These are phyloP conservation scores for Pleurotus cornucopiae DNA, from an alignment of 768 basidiomycete genomes.

Conservation along the genomic window DNA sequence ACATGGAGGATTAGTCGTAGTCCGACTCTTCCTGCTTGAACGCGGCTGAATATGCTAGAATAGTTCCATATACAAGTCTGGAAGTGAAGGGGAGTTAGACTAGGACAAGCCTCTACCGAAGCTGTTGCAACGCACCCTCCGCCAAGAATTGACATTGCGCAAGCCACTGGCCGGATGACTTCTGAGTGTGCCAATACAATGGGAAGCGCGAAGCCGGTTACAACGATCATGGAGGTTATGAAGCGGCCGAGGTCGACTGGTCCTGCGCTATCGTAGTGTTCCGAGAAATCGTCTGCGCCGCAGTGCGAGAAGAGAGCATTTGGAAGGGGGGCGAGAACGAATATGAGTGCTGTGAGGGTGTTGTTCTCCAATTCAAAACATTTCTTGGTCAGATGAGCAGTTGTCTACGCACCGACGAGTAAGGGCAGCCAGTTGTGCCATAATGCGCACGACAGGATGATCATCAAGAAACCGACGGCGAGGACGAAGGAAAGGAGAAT, in stretches of 20 bases:
- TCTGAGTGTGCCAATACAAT: constrained; percentile 89
- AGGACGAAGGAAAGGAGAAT: constrained; percentile 96
- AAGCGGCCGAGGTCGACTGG: constrained; percentile 92
- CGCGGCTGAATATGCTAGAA: constrained; percentile 80
- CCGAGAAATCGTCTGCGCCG: constrained; percentile 82
- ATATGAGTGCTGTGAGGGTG: constrained; percentile 71
- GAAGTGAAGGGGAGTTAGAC: constrained; percentile 6
- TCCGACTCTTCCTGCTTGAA: constrained; percentile 83
- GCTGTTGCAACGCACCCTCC: constrained; percentile 61
- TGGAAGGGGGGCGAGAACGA: constrained; percentile 92
- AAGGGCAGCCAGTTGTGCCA: constrained; percentile 97
- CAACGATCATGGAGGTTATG: constrained; percentile 84
- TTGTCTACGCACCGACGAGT: constrained; percentile 75
- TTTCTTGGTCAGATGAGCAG: background rate
- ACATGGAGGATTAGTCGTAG: constrained; percentile 48
- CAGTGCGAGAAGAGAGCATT: constrained; percentile 95
- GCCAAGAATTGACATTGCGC: constrained; percentile 91
- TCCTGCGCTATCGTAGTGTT: constrained; percentile 66
- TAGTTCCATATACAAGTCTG: constrained; percentile 87
- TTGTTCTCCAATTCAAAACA: background rate
- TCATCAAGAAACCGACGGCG: constrained; percentile 94
- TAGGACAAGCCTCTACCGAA: background rate
- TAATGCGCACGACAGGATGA: constrained; percentile 95
- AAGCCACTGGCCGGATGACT: constrained; percentile 79
- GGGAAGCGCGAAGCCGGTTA: constrained; percentile 91